Evolutionary conservation across 192 early-diverging fungal species (phyloP), one percentile per base, ranked within the genome.

Genomic region (Entophlyctis luteolus): DNA sequence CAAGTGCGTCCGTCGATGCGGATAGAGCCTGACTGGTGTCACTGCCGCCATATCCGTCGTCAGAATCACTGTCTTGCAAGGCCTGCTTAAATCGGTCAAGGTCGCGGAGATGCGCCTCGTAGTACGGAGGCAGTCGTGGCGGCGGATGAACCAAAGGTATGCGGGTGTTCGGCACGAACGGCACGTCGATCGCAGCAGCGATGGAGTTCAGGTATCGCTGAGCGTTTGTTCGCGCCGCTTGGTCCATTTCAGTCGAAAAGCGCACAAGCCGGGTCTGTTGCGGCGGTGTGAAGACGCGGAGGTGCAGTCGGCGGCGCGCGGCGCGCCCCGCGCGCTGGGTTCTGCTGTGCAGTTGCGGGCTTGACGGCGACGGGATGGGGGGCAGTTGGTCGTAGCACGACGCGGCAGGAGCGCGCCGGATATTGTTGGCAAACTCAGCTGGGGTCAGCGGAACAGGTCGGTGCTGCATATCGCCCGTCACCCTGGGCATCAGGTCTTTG

Each of bases 171-270:
- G 67, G 62, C 10, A 78, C 34, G 37, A 39, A 75, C 0, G 77
- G 74, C 31, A 67, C 57, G 47, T 76, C 77, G 4, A 79, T 79
- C 18, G 77, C 77, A 10, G 77, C 71, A 2, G 77, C 77, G 28
- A 79, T 73, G 10, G 76, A 70, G 65, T 78, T 78, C 16, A 22
- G 6, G 45, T 78, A 70, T 8, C 34, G 37, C 27, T 56, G 22
- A 10, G 8, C 4, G 6, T 48, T 45, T 4, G 28, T 14, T 32
- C 22, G 67, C 20, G 20, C 35, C 18, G 20, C 2, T 0, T 36
- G 35, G 45, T 22, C 20, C 10, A 14, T 27, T 46, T 22, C 20
- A 10, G 5, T 62, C 12, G 20, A 23, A 33, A 65, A 62, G 63
- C 20, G 14, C 46, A 47, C 36, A 47, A 4, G 54, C 10, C 42